A percentile compares a stretch with the other conserved stretches of the same genome.
Evolutionary conservation across 2,329 filamentous ascomycete species (phyloP).

Genomic region (Colletotrichum karsti): DNA sequence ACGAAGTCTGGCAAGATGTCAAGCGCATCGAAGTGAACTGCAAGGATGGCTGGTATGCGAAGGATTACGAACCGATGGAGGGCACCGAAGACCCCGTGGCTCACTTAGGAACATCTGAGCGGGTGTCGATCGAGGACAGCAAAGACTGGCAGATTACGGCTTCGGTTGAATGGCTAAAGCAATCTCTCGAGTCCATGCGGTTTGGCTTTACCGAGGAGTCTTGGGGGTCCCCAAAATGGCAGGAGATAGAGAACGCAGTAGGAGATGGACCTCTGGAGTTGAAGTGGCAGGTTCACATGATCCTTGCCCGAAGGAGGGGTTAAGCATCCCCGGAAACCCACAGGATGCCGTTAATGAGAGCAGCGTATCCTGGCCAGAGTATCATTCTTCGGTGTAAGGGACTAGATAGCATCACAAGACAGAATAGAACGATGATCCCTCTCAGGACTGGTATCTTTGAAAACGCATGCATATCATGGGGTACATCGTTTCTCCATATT

Average conservation of each 20-base stretch:
- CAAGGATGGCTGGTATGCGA: conserved; percentile 9
- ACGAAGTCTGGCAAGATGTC: conserved; percentile 10
- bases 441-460: too few relatives aligned
- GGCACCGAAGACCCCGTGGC: not conserved
- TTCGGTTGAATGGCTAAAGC: conserved; percentile 15
- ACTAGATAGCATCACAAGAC: too few relatives aligned
- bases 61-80: not conserved
- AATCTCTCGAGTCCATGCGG: conserved; percentile 15
- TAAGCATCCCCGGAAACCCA: not conserved
- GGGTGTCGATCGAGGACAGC: not conserved
- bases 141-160: conserved; percentile 10
- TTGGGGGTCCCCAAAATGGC: conserved; percentile 7
- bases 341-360: not conserved
- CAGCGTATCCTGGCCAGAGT: too few relatives aligned
- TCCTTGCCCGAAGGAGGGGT: conserved; percentile 2
- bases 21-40: conserved; percentile 15
- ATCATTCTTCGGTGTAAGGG: too few relatives aligned
- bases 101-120: not conserved
- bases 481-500: too few relatives aligned
- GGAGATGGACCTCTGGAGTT: not conserved
- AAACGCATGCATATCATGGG: too few relatives aligned
- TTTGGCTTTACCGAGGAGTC: conserved; percentile 13
- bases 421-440: too few relatives aligned
- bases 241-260: not conserved
- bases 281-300: conserved; percentile 20